Evolutionary conservation across 1,284 basidiomycete genomes (phyloP).

Genomic region (Moesziomyces globuligerus): DNA sequence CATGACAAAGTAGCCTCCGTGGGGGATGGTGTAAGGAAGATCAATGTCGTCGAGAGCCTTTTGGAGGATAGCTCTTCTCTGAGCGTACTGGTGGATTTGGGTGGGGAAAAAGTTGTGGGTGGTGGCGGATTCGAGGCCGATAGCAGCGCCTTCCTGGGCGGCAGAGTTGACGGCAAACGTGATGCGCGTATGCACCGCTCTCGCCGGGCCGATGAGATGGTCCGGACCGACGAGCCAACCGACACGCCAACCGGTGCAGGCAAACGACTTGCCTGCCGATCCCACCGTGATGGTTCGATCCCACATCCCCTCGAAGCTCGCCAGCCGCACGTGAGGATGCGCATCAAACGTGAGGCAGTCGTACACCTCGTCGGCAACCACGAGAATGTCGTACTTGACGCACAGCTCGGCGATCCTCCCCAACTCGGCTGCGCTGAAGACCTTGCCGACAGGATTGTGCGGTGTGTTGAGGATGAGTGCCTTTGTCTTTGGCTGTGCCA

Average conservation of each 20-base stretch:
- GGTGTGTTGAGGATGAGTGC: conserved; percentile 73
- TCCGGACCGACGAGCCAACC: conserved; percentile 93
- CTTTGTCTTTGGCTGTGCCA: conserved; percentile 80
- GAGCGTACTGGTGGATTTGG: conserved; percentile 82
- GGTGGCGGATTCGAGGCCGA: conserved; percentile 76
- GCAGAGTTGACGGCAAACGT: conserved; percentile 94
- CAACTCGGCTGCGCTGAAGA: conserved; percentile 85
- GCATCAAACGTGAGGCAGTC: conserved; percentile 91
- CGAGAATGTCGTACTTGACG: conserved; percentile 89
- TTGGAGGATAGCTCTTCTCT: conserved; percentile 79
- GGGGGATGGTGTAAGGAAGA: conserved; percentile 74
- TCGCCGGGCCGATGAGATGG: conserved; percentile 83
- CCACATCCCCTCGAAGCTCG: conserved; percentile 85
- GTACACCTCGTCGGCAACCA: conserved; percentile 93
- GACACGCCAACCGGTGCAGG: conserved; percentile 96
- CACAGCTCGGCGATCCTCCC: conserved; percentile 84
- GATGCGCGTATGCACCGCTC: conserved; percentile 91
- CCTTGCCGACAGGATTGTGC: conserved; percentile 82
- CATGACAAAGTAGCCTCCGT: conserved; percentile 62
- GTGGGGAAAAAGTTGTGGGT: conserved; percentile 81
- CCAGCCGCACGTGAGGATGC: conserved; percentile 89
- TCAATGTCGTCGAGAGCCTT: conserved; percentile 85
- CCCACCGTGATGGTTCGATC: conserved; percentile 86
- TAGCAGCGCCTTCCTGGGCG: conserved; percentile 73
- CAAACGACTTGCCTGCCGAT: conserved; percentile 86